These are phyloP conservation scores for Pezizomycotina sp. DNA, from an alignment of 2,329 filamentous ascomycete species.

Conservation along the genomic window DNA sequence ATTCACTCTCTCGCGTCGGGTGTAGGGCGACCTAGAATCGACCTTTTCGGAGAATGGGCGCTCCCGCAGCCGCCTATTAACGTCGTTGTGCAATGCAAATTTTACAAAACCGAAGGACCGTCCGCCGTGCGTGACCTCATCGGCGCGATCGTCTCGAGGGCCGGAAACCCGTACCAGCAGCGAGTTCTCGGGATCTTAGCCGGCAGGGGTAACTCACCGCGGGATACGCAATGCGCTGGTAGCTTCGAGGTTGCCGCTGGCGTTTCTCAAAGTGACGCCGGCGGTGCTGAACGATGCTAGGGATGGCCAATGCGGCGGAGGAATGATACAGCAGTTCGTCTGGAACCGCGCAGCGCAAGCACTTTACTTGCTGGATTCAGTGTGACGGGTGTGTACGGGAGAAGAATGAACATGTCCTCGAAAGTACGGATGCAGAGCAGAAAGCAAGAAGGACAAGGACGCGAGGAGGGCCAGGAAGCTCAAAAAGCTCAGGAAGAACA, in stretches of 20 bases:
- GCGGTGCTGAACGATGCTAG: background rate
- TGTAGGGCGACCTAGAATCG: conserved; percentile 53
- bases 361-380: conserved; percentile 12
- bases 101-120: conserved; percentile 38
- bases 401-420: no score
- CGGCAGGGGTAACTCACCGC: background rate
- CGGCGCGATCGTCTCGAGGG: conserved; percentile 44
- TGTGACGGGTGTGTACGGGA: no score
- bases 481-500: no score
- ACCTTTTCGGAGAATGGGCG: conserved; percentile 55
- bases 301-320: conserved; percentile 6
- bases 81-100: conserved; percentile 52
- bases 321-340: conserved; percentile 14
- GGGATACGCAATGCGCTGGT: background rate
- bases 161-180: background rate
- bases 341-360: conserved; percentile 18
- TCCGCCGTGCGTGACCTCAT: conserved; percentile 56
- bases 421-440: no score
- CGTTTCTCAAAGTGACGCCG: no score
- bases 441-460: no score
- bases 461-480: no score
- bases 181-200: background rate
- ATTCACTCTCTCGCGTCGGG: conserved; percentile 49
- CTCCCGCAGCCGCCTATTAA: conserved; percentile 35
- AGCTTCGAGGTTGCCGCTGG: no score